Conservation (phyloP, 495 filamentous ascomycete genomes). For the Thermochaetoides thermophila region DNA sequence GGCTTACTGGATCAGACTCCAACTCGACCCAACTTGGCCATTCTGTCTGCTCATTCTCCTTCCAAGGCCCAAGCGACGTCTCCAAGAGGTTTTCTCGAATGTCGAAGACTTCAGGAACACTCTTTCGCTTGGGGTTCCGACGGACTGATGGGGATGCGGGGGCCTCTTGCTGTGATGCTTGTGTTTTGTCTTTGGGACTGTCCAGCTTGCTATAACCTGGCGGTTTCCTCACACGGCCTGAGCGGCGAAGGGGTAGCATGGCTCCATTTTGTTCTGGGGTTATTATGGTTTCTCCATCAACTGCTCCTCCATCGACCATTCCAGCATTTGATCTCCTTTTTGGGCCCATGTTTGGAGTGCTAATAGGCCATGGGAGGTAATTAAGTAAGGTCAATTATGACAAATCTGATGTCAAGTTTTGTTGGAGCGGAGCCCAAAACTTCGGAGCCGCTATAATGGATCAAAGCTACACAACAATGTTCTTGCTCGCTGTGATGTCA, state of each 20-base stretch:
- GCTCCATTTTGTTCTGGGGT: not conserved
- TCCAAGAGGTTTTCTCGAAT: conserved; percentile 22
- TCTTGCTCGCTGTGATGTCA: too few relatives aligned
- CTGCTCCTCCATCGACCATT: too few relatives aligned
- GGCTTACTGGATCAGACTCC: conserved; percentile 77
- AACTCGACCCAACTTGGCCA: conserved; percentile 69
- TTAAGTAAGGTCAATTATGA: too few relatives aligned
- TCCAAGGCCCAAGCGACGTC: conserved; percentile 21
- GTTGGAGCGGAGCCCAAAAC: too few relatives aligned
- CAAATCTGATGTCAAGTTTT: too few relatives aligned
- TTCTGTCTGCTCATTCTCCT: conserved; percentile 25
- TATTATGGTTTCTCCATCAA: not conserved
- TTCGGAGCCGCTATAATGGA: too few relatives aligned
- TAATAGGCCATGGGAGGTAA: too few relatives aligned
- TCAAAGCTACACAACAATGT: too few relatives aligned
- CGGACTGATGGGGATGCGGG: too few relatives aligned
- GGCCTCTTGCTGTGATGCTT: too few relatives aligned
- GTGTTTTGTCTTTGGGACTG: conserved; percentile 1
- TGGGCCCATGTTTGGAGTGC: too few relatives aligned
- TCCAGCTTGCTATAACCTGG: conserved; percentile 14
- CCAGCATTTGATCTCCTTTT: too few relatives aligned
- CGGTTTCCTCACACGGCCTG: conserved; percentile 18
- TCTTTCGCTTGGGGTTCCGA: conserved; percentile 23
- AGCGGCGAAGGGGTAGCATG: conserved; percentile 16
- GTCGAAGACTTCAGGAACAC: conserved; percentile 16